A percentile compares a stretch with the other conserved stretches of the same genome.
These are phyloP conservation scores for Eustoma russellianum DNA, from an alignment of 257 asterid species.

Conservation along the genomic window DNA sequence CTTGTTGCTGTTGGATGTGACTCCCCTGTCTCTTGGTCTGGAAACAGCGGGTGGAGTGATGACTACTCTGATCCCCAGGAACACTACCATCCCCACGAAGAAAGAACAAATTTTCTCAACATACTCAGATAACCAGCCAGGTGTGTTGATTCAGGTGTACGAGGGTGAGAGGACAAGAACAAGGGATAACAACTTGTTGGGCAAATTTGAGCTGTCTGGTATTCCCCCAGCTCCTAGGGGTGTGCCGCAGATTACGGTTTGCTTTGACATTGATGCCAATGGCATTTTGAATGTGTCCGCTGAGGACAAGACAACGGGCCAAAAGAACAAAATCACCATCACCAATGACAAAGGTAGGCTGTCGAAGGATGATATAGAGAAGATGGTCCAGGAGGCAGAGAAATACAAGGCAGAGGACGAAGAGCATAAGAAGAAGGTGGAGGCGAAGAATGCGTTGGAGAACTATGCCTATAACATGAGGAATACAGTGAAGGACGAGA, in stretches of 20 bases:
- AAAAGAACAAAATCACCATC: constrained; percentile 26
- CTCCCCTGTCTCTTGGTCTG: constrained; percentile 29
- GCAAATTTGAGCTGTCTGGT: constrained; percentile 33
- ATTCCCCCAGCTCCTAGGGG: constrained; percentile 41
- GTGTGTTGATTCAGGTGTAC: constrained; percentile 27
- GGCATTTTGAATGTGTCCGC: constrained; percentile 32
- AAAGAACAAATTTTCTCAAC: constrained; percentile 36
- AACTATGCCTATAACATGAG: constrained; percentile 39
- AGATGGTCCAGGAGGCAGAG: constrained; percentile 30
- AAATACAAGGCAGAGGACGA: constrained; percentile 30
- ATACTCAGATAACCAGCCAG: constrained; percentile 36
- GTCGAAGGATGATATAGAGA: constrained; percentile 31
- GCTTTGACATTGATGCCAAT: constrained; percentile 36
- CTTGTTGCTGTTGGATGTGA: constrained; percentile 24
- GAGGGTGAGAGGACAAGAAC: constrained; percentile 31
- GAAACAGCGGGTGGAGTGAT: constrained; percentile 30
- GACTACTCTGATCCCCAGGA: constrained; percentile 25
- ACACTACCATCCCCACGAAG: constrained; percentile 29
- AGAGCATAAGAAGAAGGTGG: constrained; percentile 38
- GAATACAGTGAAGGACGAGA: constrained; percentile 25
- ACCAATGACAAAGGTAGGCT: constrained; percentile 30
- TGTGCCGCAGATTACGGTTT: constrained; percentile 34
- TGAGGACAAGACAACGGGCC: constrained; percentile 28
- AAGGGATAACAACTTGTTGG: constrained; percentile 27
- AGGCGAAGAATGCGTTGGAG: constrained; percentile 36